Base-by-base conservation (phyloP, 805 yeast genomes). In the Danielozyma ontarioensis region DNA sequence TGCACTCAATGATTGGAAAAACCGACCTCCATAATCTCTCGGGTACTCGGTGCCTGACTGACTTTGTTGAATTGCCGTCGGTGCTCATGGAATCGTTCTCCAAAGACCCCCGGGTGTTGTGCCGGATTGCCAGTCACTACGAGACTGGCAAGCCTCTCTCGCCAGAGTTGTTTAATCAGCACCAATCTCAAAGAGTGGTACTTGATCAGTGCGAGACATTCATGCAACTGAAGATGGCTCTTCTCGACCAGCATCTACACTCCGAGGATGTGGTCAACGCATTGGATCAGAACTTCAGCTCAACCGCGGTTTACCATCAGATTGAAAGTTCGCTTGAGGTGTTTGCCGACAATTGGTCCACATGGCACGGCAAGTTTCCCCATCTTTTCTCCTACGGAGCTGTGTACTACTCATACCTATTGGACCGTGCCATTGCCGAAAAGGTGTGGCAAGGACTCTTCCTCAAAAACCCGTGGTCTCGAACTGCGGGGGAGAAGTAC, bases 21-120 rank as follows among this genome's bases (percentile, higher is more conserved):
- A 93, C 98, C 0, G 70, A 80, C 27, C 62, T 90, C 33, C 98
- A 93, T 54, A 93, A 88, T 54, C 82, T 90, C 6, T 80, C 94
- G 22, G 98, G 98, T 3, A 93, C 98, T 0, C 71, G 98, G 38
- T 90, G 97, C 55, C 83, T 86, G 4, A 86, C 97, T 0, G 98
- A 93, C 56, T 93, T 93, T 62, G 98, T 93, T 13, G 98, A 93
- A 57, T 63, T 93, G 28, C 98, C 98, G 2, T 87, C 96, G 11
- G 90, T 93, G n/a, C 57, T 93, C 35, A 90, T 89, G 95, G 98
- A 93, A 55, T 81, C 79, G 46, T 93, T 93, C 60, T 89, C 95
- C 15, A 76, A 78, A 29, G 90, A 85, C 52, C 78, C 81, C 7
- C 64, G 88, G 27, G 96, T 93, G 0, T 59, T 93, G 27, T 63